Evolutionary conservation across 2,329 filamentous ascomycete species (phyloP).

Genomic region (Botrytis paeoniae): DNA sequence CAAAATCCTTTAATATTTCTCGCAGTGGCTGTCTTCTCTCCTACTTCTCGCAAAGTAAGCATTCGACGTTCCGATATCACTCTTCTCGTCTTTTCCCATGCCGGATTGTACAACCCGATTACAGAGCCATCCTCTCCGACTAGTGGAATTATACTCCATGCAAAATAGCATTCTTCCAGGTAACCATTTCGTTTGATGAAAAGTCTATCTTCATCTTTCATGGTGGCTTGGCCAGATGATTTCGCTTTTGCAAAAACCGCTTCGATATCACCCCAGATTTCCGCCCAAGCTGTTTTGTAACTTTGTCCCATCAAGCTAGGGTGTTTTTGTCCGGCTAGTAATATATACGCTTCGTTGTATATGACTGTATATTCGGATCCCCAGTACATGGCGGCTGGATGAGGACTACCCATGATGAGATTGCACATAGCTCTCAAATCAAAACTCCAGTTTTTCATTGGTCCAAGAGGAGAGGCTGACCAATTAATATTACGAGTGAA

Average conservation of each 20-base stretch:
- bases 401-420: constrained; percentile 74
- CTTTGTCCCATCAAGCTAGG: constrained; percentile 70
- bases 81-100: constrained; percentile 76
- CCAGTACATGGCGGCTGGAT: constrained; percentile 78
- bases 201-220: constrained; percentile 79
- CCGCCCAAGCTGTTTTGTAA: constrained; percentile 64
- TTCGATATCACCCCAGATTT: constrained; percentile 71
- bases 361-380: constrained; percentile 65
- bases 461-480: constrained; percentile 68
- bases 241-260: constrained; percentile 66
- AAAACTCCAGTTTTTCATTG: constrained; percentile 69
- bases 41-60: constrained; percentile 74
- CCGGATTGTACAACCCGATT: constrained; percentile 67
- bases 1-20: constrained; percentile 72
- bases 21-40: constrained; percentile 71
- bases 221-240: constrained; percentile 70
- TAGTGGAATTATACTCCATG: constrained; percentile 68
- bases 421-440: constrained; percentile 78
- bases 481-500: constrained; percentile 72
- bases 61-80: constrained; percentile 78
- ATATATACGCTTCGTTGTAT: constrained; percentile 70
- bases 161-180: constrained; percentile 75
- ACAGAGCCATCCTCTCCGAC: constrained; percentile 72
- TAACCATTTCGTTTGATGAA: constrained; percentile 69
- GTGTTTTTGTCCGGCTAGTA: constrained; percentile 73